A percentile compares a stretch with the other conserved stretches of the same genome.
Conservation (phyloP, 371 early-diverging fungal species). For the Rhizopus arrhizus region DNA sequence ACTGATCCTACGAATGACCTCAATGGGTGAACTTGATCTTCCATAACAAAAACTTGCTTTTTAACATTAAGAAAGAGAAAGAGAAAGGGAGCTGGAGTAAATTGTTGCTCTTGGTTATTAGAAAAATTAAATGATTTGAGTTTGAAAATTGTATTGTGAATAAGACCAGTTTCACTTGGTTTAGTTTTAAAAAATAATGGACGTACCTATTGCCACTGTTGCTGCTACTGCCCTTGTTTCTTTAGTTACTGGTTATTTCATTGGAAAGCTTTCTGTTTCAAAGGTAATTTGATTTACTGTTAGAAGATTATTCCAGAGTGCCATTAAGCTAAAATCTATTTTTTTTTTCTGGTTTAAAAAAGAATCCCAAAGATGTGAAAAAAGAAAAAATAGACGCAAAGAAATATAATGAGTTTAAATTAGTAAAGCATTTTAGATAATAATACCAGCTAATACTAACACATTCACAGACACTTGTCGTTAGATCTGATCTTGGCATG, state of each 20-base stretch:
- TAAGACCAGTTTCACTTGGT: too few relatives aligned
- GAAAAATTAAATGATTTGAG: too few relatives aligned
- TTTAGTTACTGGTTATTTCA: constrained; percentile 30
- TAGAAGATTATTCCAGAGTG: too few relatives aligned
- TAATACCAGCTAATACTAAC: neutral
- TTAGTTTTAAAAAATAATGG: neutral
- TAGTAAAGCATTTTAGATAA: constrained; percentile 31
- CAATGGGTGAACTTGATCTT: constrained; percentile 23
- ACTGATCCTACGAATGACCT: constrained; percentile 10
- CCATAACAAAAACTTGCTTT: constrained; percentile 8
- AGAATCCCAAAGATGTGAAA: constrained; percentile 41
- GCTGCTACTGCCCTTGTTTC: constrained; percentile 27
- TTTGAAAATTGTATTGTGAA: too few relatives aligned
- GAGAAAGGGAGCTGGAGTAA: neutral
- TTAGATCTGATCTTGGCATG: constrained; percentile 93
- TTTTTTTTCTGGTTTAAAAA: constrained; percentile 10
- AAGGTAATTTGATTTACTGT: neutral
- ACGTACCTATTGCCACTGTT: neutral
- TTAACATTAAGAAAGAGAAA: constrained; percentile 3
- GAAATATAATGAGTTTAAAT: constrained; percentile 51
- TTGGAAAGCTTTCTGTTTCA: constrained; percentile 21
- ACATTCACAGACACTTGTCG: constrained; percentile 66
- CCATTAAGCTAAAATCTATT: neutral
- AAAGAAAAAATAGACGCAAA: constrained; percentile 29
- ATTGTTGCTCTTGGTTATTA: too few relatives aligned